A percentile compares a stretch with the other conserved stretches of the same genome.
phyloP scores from a whole-genome alignment of 2,329 filamentous ascomycete species.

The Phyllosticta citrichinensis region DNA sequence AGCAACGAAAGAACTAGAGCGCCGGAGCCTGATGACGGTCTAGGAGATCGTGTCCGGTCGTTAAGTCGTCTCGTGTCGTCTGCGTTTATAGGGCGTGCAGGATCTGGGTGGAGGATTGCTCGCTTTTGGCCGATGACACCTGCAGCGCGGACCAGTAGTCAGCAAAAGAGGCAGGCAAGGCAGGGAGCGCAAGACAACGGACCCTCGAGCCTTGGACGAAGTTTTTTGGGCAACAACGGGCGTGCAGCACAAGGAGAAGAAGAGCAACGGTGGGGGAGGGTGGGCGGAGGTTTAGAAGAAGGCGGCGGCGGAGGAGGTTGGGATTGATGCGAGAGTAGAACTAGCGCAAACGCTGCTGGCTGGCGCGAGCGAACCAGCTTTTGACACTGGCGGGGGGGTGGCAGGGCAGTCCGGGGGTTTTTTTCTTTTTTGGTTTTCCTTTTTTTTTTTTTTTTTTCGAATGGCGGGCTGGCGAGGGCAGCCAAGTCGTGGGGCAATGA shows the following conservation, averaged over 20 bases:
- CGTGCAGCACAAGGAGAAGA: conserved; percentile 14
- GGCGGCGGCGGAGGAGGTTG: conserved; percentile 28
- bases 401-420: neutral
- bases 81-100: conserved; percentile 2
- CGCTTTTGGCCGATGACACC: neutral
- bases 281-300: conserved; percentile 15
- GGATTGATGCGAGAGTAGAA: conserved; percentile 24
- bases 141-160: neutral
- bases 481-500: neutral
- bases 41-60: conserved; percentile 10
- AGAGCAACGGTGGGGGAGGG: conserved; percentile 25
- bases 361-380: conserved; percentile 19
- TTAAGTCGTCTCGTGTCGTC: conserved; percentile 9
- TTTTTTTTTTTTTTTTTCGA: no score
- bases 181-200: neutral
- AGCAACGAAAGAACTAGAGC: conserved; percentile 6
- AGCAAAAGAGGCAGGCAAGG: neutral
- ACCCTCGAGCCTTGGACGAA: conserved; percentile 13
- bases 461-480: neutral
- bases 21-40: conserved; percentile 3
- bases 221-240: neutral
- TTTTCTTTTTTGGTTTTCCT: neutral
- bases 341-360: conserved; percentile 19
- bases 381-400: conserved; percentile 16
- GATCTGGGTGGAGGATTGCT: neutral